Evolutionary conservation across 2,329 filamentous ascomycete genomes (phyloP).

Genomic region (Penicillium sp.): DNA sequence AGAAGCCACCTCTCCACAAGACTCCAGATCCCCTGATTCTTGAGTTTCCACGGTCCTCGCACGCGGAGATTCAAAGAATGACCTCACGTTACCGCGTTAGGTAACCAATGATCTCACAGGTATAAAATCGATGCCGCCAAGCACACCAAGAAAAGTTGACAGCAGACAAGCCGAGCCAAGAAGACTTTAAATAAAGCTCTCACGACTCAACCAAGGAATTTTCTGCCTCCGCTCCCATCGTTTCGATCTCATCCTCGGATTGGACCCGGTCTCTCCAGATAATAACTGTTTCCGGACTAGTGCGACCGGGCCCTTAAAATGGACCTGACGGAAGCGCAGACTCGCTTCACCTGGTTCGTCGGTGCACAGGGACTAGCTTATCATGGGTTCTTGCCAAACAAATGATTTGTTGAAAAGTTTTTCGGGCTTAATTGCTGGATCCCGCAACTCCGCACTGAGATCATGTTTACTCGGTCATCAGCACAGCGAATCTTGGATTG

Average conservation of each 20-base stretch:
- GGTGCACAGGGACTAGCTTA: constrained; percentile 1
- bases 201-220: constrained; percentile 3
- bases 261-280: constrained; percentile 15
- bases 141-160: not conserved
- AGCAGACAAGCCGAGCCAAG: not conserved
- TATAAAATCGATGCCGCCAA: constrained; percentile 7
- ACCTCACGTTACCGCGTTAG: constrained; percentile 12
- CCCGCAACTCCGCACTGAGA: constrained; percentile 6
- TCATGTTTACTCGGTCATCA: no score
- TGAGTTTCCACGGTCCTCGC: not conserved
- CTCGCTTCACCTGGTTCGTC: constrained; percentile 13
- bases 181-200: constrained; percentile 1
- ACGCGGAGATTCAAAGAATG: constrained; percentile 8
- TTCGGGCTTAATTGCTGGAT: constrained; percentile 4
- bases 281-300: constrained; percentile 22
- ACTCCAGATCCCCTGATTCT: no score
- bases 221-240: not conserved
- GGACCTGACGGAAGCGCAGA: not conserved
- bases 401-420: constrained; percentile 16
- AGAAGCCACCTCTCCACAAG: no score
- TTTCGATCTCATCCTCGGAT: constrained; percentile 3
- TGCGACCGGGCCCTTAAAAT: constrained; percentile 5
- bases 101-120: constrained; percentile 5
- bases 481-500: no score
- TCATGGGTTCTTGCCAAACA: constrained; percentile 2